Evolutionary conservation across 2,329 filamentous ascomycete genomes (phyloP).

Genomic region (Pestalotiopsis sp.): DNA sequence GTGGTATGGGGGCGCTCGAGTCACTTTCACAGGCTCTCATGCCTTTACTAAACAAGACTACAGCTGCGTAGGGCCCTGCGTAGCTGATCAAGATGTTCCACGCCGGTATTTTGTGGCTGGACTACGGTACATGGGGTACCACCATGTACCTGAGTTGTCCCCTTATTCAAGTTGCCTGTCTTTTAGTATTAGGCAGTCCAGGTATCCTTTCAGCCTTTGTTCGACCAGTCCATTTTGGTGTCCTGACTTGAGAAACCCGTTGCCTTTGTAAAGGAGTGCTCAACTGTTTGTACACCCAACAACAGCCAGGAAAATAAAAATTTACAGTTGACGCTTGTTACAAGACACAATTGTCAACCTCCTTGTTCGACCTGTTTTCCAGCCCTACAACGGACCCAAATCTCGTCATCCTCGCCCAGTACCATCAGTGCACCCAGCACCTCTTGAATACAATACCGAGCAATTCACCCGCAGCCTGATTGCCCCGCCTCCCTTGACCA

Average conservation of each 20-base stretch:
- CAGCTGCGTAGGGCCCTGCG: background rate
- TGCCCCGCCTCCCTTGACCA: constrained; percentile 11
- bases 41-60: background rate
- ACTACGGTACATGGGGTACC: too few relatives aligned
- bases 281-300: background rate
- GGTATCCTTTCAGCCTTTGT: background rate
- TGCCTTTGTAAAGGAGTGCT: background rate
- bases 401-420: background rate
- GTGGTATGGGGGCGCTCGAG: constrained; percentile 1
- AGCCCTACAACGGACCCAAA: background rate
- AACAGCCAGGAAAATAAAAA: background rate
- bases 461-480: background rate
- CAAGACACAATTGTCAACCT: background rate
- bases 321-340: background rate
- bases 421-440: background rate
- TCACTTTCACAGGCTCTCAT: background rate
- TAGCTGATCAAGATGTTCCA: background rate
- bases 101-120: too few relatives aligned
- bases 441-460: background rate
- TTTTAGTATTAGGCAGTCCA: background rate
- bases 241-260: background rate
- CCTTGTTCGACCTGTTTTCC: background rate
- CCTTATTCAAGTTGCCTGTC: background rate
- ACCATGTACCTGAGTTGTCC: background rate
- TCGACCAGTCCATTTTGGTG: background rate